Evolutionary conservation across 177 flowering plant genomes (phyloP).

Genomic region (Vitis hybrid): DNA sequence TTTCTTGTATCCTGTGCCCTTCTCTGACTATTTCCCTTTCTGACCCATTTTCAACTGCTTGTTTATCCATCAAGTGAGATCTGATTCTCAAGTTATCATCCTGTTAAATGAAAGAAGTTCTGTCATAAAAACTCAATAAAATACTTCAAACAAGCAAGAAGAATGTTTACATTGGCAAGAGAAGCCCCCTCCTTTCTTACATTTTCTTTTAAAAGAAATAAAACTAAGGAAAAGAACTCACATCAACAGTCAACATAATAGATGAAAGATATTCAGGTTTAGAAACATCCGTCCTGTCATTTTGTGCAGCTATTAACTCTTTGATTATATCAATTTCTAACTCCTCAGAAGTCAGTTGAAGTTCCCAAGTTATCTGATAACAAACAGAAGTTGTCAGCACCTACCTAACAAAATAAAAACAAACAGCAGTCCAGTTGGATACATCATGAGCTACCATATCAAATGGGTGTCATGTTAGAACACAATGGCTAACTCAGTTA

Average conservation of each 20-base stretch:
- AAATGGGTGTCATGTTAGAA: not conserved
- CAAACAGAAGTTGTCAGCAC: constrained; percentile 1
- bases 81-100: not conserved
- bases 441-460: not conserved
- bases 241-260: not conserved
- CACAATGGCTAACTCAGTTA: not conserved
- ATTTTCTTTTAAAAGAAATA: not conserved
- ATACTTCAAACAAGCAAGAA: not conserved
- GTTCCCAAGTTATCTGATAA: constrained; percentile 34
- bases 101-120: not conserved
- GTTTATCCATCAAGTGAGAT: not conserved
- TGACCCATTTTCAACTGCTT: not conserved
- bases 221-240: constrained; percentile 5
- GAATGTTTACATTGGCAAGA: not conserved
- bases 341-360: constrained; percentile 25
- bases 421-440: not conserved
- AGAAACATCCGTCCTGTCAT: not conserved
- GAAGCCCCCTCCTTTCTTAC: too few relatives aligned
- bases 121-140: not conserved
- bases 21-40: not conserved
- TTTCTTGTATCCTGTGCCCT: not conserved
- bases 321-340: constrained; percentile 22
- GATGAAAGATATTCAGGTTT: not conserved
- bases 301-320: constrained; percentile 19
- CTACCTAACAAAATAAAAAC: not conserved